Base-by-base conservation (phyloP, 768 basidiomycete species). In the Phanerochaete sordida region DNA sequence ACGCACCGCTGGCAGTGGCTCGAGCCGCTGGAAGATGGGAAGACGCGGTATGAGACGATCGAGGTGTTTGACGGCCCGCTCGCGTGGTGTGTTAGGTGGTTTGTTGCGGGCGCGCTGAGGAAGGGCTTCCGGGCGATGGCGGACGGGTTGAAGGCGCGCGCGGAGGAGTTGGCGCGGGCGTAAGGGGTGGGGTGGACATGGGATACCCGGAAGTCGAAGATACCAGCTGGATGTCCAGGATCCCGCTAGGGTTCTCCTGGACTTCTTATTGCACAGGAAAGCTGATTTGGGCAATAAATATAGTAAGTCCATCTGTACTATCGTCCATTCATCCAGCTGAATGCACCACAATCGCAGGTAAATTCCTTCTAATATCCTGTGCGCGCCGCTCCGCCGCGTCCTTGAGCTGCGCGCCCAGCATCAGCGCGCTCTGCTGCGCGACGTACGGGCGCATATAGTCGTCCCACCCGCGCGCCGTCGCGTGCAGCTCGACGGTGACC, bases 1-100 rank as follows among this genome's bases (percentile, higher is more conserved):
- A 72, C 81, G 2, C 81, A 84, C 60, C 78, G 89, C 16, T 90
- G 87, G 87, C 88, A 91, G 70, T 75, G 75, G 58, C 68, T 91
- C 55, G 69, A 68, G 28, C 73, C 69, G 45, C 80, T 74, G 16
- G 74, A 79, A 9, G 73, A 70, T 33, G 81, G 81, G 76, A 79
- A 81, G 64, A 88, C 86, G 28, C 79, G 76, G 50, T 91, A 91
- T 62, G 86, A 90, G 70, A 83, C 81, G 5, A 70, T 78, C 9
- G 86, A 87, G 66, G 84, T 83, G 28, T 90, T 88, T 54, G 70
- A 71, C 19, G 87, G 87, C 0, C 19, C 80, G 1, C 56, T 82
- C 12, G 86, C 86, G 37, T 84, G 86, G 64, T 1, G 84, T 11
- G 70, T 88, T 55, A 77, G 74, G 63, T 72, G 75, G 43, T 75